phyloP scores from a whole-genome alignment of 257 asterid genomes.

The Salvia splendens region DNA sequence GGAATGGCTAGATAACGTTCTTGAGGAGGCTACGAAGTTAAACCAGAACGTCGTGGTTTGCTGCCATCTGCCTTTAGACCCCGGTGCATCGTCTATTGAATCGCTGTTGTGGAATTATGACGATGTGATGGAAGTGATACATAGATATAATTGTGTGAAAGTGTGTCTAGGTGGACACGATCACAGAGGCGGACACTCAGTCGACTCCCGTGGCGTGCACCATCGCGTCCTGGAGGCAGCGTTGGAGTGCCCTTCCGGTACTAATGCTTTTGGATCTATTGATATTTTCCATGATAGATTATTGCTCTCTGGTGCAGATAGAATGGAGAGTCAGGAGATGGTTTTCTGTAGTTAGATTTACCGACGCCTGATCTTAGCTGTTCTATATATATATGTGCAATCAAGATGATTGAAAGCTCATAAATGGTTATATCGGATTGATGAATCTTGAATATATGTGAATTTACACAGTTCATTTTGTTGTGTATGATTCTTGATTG shows the following conservation, averaged over 20 bases:
- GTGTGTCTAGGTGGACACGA: conserved; percentile 84
- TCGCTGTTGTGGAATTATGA: conserved; percentile 80
- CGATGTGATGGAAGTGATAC: conserved; percentile 89
- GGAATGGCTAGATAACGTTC: conserved; percentile 75
- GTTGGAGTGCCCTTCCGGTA: conserved; percentile 87
- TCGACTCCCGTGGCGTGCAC: conserved; percentile 78
- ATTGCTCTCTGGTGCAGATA: conserved; percentile 60
- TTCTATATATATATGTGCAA: not conserved
- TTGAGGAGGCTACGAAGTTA: conserved; percentile 55
- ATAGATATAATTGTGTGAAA: conserved; percentile 73
- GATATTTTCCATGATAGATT: conserved; percentile 71
- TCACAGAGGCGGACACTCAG: conserved; percentile 68
- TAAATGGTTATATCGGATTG: not conserved
- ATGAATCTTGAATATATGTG: too few species aligned
- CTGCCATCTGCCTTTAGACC: conserved; percentile 80
- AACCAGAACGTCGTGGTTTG: conserved; percentile 78
- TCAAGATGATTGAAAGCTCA: too few species aligned
- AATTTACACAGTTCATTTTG: too few species aligned
- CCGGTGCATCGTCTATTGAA: conserved; percentile 52
- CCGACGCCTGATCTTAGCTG: not conserved
- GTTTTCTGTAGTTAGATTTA: conserved; percentile 42
- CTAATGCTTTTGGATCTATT: conserved; percentile 66
- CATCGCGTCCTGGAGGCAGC: conserved; percentile 94
- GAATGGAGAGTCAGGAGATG: conserved; percentile 73
- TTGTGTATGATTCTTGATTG: too few species aligned